Base-by-base conservation (phyloP, 768 basidiomycete genomes). In the Auricularia sp. region DNA sequence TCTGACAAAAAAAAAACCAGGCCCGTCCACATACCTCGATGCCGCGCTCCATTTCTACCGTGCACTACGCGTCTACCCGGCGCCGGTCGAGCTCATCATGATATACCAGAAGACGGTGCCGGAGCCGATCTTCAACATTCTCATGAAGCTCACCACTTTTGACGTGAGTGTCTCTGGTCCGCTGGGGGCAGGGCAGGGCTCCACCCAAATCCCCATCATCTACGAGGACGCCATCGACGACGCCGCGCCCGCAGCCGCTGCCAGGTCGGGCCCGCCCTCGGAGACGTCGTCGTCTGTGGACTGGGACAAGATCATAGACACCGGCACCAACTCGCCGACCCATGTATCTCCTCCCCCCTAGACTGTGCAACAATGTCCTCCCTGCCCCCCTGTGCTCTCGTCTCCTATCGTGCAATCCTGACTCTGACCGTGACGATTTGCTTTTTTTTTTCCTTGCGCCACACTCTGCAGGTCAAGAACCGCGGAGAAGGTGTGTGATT, bases 41-140 rank as follows among this genome's bases (percentile, higher is more conserved):
- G 87, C 95, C 21, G 95, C 97, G 51, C 75, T 91, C 72, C 84
- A 87, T 51, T 98, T 98, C 84, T 99, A 87, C 83, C 84, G 93
- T 61, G 95, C 93, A 1, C 85, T 98, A 65, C 82, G 89, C 63
- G 93, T 97, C 42, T 99, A 99, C 77, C 97, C 97, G 61, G 86
- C 90, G 36, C 93, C 95, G 0, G 85, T 93, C 36, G 97, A 98
- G 75, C 84, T 98, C 69, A 88, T 99, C 70, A 85, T 89, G 74
- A 95, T 98, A 67, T 96, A 97, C 71, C 87, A 98, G 77, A 89
- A 90, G 76, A 94, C 93, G 39, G 85, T 96, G 36, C 90, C 92
- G 2, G 82, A 84, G 34, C 81, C 86, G 43, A 79, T 93, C 61
- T 92, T 93, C 78, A 89, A 91, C 85, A 76, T 89, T 66, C 81